phyloP scores from a whole-genome alignment of 306 rosid genomes.

The Mucuna pruriens region DNA sequence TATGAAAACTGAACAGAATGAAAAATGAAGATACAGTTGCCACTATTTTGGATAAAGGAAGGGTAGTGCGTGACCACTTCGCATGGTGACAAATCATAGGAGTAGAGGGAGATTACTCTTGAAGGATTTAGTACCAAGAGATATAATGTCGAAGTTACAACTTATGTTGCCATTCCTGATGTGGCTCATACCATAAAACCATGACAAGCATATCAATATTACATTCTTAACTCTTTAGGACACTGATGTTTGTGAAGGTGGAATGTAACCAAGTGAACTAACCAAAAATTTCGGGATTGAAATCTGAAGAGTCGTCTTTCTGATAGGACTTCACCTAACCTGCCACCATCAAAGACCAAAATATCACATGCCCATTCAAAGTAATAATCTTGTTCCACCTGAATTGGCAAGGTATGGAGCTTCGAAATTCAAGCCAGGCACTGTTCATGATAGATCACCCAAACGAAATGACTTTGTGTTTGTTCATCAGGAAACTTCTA shows the following conservation, averaged over 20 bases:
- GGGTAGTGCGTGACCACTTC: constrained; percentile 67
- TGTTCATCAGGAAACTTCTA: constrained; percentile 51
- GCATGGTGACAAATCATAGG: constrained; percentile 84
- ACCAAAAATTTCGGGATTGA: background rate
- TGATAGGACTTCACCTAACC: background rate
- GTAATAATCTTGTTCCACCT: constrained; percentile 69
- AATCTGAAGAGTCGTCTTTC: background rate
- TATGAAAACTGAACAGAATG: constrained; percentile 17
- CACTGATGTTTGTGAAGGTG: constrained; percentile 16
- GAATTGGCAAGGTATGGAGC: constrained; percentile 82
- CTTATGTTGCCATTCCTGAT: constrained; percentile 76
- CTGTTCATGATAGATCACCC: constrained; percentile 73
- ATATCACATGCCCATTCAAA: constrained; percentile 68
- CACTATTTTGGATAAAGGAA: constrained; percentile 1
- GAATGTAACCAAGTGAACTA: background rate
- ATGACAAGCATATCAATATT: constrained; percentile 64
- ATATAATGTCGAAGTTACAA: constrained; percentile 79
- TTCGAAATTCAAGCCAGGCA: constrained; percentile 68
- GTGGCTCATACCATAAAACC: constrained; percentile 45
- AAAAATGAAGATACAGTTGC: constrained; percentile 21
- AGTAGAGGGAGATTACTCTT: constrained; percentile 81
- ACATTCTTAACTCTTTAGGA: constrained; percentile 64
- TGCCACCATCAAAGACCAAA: background rate
- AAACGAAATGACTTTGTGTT: constrained; percentile 66
- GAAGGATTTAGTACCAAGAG: constrained; percentile 84